These are phyloP conservation scores for Thermochaetoides thermophila DNA, from an alignment of 495 filamentous ascomycete genomes.

Conservation along the genomic window DNA sequence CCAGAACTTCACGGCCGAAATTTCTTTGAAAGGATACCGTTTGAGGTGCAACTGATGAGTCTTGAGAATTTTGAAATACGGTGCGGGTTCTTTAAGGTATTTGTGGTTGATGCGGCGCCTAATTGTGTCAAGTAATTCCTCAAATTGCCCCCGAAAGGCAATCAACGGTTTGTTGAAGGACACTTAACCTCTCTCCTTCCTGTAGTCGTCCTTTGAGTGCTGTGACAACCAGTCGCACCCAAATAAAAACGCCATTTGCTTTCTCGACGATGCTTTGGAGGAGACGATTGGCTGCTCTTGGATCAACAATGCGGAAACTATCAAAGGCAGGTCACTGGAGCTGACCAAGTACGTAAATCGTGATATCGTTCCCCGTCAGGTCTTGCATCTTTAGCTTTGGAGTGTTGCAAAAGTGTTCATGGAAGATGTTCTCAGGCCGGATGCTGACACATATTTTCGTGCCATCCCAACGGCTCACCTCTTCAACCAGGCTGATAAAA, in stretches of 20 bases:
- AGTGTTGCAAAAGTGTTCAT: constrained; percentile 10
- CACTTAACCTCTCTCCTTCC: constrained; percentile 10
- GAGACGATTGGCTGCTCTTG: constrained; percentile 1
- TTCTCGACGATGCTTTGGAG: constrained; percentile 8
- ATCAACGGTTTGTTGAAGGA: constrained; percentile 10
- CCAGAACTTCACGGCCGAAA: constrained; percentile 6
- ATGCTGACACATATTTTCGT: constrained; percentile 27
- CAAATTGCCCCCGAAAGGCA: constrained; percentile 12
- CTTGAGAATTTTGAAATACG: constrained; percentile 12
- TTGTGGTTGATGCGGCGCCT: constrained; percentile 12
- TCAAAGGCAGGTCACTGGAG: constrained; percentile 8
- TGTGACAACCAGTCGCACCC: constrained; percentile 17
- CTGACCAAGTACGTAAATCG: constrained; percentile 9
- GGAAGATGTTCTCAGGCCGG: constrained; percentile 15
- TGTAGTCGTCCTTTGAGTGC: constrained; percentile 9
- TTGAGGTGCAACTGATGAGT: background rate
- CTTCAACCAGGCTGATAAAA: constrained; percentile 12
- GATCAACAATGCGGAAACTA: background rate
- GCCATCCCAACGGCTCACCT: background rate
- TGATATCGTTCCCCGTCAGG: constrained; percentile 19
- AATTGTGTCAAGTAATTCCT: constrained; percentile 11
- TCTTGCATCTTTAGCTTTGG: constrained; percentile 19
- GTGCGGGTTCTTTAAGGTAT: constrained; percentile 12
- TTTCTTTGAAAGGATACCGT: background rate
- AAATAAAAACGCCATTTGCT: constrained; percentile 19